Evolutionary conservation across 2,329 filamentous ascomycete species (phyloP).

Genomic region (Pyrenochaeta sp.): DNA sequence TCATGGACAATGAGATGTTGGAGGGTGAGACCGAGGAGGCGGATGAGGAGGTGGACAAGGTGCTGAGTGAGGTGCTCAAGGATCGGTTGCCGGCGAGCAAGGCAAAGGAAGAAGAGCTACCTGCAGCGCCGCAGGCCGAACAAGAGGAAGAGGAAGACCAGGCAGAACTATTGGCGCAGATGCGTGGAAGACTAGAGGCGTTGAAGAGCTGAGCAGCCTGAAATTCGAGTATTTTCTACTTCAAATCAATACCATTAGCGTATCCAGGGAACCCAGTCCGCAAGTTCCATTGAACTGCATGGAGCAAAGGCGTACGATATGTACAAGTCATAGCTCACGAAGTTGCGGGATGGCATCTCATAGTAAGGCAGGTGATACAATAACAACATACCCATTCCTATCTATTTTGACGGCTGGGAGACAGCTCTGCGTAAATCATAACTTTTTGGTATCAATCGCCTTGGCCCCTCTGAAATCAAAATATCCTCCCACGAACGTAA

Average conservation of each 20-base stretch:
- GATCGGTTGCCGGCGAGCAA: slow-evolving; percentile 76
- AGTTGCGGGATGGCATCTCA: neutral
- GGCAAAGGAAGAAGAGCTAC: slow-evolving; percentile 62
- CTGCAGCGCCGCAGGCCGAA: slow-evolving; percentile 64
- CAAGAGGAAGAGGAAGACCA: slow-evolving; percentile 83
- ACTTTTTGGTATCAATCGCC: slow-evolving; percentile 4
- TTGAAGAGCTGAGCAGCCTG: slow-evolving; percentile 74
- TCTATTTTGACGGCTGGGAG: neutral
- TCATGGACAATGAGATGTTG: slow-evolving; percentile 74
- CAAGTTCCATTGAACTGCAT: neutral
- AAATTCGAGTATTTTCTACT: neutral
- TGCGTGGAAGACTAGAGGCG: slow-evolving; percentile 90
- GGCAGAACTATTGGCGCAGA: slow-evolving; percentile 91
- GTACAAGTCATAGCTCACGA: neutral
- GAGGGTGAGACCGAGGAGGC: slow-evolving; percentile 79
- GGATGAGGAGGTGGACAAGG: slow-evolving; percentile 82
- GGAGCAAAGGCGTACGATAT: neutral
- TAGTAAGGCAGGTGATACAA: neutral
- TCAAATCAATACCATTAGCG: neutral
- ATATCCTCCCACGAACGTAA: neutral
- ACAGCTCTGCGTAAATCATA: neutral
- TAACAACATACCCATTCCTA: neutral
- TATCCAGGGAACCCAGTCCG: neutral
- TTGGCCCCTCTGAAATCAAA: neutral
- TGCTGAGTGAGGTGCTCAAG: slow-evolving; percentile 88